These are phyloP conservation scores for Phycomyces blakesleeanus DNA, from an alignment of 192 early-diverging fungal genomes.

Conservation along the genomic window DNA sequence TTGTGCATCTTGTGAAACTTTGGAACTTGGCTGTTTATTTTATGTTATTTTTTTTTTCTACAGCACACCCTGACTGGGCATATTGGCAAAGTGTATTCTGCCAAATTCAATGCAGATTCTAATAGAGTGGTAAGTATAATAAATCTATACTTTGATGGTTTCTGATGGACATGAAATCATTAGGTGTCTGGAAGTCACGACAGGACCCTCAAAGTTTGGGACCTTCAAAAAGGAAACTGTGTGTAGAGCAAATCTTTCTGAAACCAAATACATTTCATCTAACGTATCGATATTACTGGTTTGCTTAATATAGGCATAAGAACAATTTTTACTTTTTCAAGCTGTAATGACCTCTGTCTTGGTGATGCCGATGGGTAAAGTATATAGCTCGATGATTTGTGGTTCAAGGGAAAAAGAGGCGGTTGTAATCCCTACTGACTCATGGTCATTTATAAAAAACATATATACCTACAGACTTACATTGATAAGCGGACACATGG, in stretches of 20 bases:
- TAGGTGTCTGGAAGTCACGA: conserved; percentile 92
- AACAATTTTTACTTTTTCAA: conserved; percentile 91
- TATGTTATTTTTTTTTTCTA: conserved; percentile 5
- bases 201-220: conserved; percentile 95
- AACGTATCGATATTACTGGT: not conserved
- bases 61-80: conserved; percentile 94
- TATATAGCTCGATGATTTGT: too few relatives aligned
- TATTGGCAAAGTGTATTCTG: conserved; percentile 87
- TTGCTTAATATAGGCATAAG: conserved; percentile 51
- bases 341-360: conserved; percentile 87
- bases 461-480: conserved; percentile 46
- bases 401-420: too few relatives aligned
- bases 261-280: too few relatives aligned
- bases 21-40: too few relatives aligned
- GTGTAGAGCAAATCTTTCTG: conserved; percentile 32
- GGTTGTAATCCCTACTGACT: too few relatives aligned
- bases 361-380: conserved; percentile 69
- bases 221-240: conserved; percentile 86
- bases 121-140: conserved; percentile 61
- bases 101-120: conserved; percentile 77
- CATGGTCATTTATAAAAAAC: too few relatives aligned
- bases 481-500: conserved; percentile 89
- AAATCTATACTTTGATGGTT: not conserved
- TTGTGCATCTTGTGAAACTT: too few relatives aligned
- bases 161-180: not conserved